Evolutionary conservation across 2,329 filamentous ascomycete genomes (phyloP), one percentile per base, ranked within the genome.

Genomic region (Ophiostoma triangulosporum): DNA sequence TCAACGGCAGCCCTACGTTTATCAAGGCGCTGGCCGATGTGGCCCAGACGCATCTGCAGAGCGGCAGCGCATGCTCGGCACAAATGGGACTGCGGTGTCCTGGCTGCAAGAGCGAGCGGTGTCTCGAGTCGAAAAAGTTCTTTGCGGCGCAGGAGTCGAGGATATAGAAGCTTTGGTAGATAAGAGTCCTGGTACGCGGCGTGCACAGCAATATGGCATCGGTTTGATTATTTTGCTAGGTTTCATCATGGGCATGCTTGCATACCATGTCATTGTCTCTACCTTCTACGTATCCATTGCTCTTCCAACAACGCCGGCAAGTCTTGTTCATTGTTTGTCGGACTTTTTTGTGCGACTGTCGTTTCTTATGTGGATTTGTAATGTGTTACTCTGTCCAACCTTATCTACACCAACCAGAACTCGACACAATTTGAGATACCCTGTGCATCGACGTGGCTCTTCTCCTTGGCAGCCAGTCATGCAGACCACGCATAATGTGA

Each of bases 81-180:
- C 93, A 97, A 70, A 89, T 98, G 87, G 81, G 81, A 8, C 70
- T 98, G 60, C 81, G 93, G 61, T 98, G 93, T 70, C 93, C 94
- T 2, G 90, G 87, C 6, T 98, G 93, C 71, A 90, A 81, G 69
- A 97, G 86, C 64, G 88, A 94, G 63, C 79, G 84, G 62, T 98
- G 93, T 68, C 68, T 83, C 53, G 88, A 90, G 68, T 83, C 82
- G 51, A 86, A 85, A 68, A 78, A 76, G 61, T 84, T 83, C 65
- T 84, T 83, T 64, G 74, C 75, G 11, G 20, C 36, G 3, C 54
- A 56, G 48, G 17, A 51, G 35, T n/a, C 38, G 6, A 46, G 54
- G n/a, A 2, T 54, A 27, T 54, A 35, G 14, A 1, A 11, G 2
- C 20, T 2, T 35, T 14, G 4, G 8, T 17, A 3, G 35, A 5